Evolutionary conservation across 768 basidiomycete species (phyloP).

Genomic region (Termitomyces sp.): DNA sequence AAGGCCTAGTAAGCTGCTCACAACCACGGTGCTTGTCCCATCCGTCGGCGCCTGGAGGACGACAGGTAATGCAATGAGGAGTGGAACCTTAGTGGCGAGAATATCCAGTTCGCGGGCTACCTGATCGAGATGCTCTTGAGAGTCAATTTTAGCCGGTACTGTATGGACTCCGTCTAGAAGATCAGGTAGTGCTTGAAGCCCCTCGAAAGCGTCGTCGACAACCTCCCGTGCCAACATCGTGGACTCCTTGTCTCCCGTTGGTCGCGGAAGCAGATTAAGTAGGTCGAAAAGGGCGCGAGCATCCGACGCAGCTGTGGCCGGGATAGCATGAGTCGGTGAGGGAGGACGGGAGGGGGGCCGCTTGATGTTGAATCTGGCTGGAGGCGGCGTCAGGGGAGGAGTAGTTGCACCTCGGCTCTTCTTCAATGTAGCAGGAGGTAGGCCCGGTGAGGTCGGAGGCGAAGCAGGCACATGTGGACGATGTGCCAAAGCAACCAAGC

Average conservation of each 20-base stretch:
- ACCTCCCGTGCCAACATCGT: slow-evolving; percentile 70
- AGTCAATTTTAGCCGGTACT: slow-evolving; percentile 19
- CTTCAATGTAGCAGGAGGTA: slow-evolving; percentile 29
- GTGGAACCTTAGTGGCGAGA: slow-evolving; percentile 64
- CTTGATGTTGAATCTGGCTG: slow-evolving; percentile 62
- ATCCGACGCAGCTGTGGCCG: slow-evolving; percentile 51
- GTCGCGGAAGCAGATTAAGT: slow-evolving; percentile 58
- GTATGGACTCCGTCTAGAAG: slow-evolving; percentile 49
- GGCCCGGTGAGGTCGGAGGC: slow-evolving; percentile 36
- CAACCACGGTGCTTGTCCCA: slow-evolving; percentile 32
- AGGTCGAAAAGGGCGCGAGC: slow-evolving; percentile 61
- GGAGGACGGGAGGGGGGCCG: slow-evolving; percentile 66
- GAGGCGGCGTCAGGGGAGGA: slow-evolving; percentile 54
- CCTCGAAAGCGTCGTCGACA: slow-evolving; percentile 74
- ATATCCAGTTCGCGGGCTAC: slow-evolving; percentile 42
- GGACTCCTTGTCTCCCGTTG: slow-evolving; percentile 42
- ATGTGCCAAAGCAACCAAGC: slow-evolving; percentile 66
- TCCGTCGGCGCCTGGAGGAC: slow-evolving; percentile 52
- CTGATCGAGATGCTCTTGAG: slow-evolving; percentile 19
- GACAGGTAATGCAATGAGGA: slow-evolving; percentile 70
- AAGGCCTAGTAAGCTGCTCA: slow-evolving; percentile 55
- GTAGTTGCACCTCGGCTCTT: slow-evolving; percentile 43
- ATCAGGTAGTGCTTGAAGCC: slow-evolving; percentile 51
- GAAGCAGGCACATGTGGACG: slow-evolving; percentile 41
- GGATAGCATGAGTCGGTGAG: slow-evolving; percentile 36